These are phyloP conservation scores for Populus ilicifolia DNA, from an alignment of 345 rosid genomes.

Conservation along the genomic window DNA sequence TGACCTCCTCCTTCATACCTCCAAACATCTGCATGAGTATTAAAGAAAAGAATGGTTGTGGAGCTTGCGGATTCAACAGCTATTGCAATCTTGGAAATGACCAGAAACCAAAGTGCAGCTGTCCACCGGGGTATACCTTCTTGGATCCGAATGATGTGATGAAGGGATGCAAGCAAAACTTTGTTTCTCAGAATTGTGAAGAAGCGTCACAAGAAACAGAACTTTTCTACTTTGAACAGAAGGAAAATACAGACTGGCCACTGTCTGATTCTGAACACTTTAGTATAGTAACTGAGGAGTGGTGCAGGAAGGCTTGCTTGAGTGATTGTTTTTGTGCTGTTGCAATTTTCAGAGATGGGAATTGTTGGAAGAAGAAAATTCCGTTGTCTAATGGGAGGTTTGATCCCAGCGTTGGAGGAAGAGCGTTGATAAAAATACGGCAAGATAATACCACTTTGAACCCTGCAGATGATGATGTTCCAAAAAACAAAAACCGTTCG, in stretches of 20 bases:
- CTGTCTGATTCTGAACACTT: not conserved
- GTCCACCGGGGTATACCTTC: slow-evolving; percentile 25
- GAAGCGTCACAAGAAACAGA: not conserved
- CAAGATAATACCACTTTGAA: slow-evolving; percentile 4
- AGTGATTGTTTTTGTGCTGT: not conserved
- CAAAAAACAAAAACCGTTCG: not conserved
- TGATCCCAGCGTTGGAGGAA: not conserved
- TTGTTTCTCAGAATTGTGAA: not conserved
- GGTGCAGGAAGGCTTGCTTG: not conserved
- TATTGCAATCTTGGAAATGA: slow-evolving; percentile 23
- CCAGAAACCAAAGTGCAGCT: slow-evolving; percentile 15
- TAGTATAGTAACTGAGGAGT: not conserved
- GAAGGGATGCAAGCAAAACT: slow-evolving; percentile 9
- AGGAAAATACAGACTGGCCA: not conserved
- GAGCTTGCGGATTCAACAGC: slow-evolving; percentile 35
- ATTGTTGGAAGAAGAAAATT: slow-evolving; percentile 40
- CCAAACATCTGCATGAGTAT: slow-evolving; percentile 16
- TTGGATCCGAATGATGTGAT: slow-evolving; percentile 9
- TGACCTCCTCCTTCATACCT: slow-evolving; percentile 12
- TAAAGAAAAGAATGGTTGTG: not conserved
- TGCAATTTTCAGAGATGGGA: slow-evolving; percentile 8
- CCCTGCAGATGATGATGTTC: not conserved
- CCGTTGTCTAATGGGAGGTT: slow-evolving; percentile 36
- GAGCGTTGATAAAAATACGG: slow-evolving; percentile 28
- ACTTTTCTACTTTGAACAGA: not conserved